phyloP scores from a whole-genome alignment of 2,329 filamentous ascomycete genomes.

The Nothophoma quercina region DNA sequence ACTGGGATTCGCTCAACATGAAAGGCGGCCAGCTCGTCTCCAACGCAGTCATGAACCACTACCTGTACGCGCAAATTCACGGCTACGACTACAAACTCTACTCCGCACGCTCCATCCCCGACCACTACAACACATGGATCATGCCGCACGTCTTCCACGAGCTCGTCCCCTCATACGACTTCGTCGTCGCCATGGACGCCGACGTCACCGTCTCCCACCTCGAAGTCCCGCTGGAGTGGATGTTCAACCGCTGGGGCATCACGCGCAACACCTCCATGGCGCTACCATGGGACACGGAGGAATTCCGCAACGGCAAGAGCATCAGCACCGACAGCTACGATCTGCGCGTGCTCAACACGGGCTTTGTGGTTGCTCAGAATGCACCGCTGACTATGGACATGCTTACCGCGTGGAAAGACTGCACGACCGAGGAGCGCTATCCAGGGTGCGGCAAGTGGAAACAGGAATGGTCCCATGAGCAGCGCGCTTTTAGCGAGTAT shows the following conservation, averaged over 20 bases:
- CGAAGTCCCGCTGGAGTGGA: conserved; percentile 57
- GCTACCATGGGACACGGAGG: conserved; percentile 33
- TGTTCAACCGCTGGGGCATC: conserved; percentile 58
- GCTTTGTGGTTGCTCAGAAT: conserved; percentile 51
- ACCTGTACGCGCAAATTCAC: conserved; percentile 32
- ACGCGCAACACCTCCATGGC: conserved; percentile 50
- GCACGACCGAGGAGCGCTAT: conserved; percentile 36
- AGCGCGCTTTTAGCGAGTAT: conserved; percentile 45
- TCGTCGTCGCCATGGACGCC: conserved; percentile 57
- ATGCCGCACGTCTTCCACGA: conserved; percentile 53
- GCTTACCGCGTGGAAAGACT: conserved; percentile 42
- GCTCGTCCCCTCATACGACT: conserved; percentile 51
- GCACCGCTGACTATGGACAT: conserved; percentile 34
- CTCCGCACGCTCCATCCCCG: conserved; percentile 46
- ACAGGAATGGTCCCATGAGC: conserved; percentile 41
- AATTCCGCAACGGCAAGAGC: conserved; percentile 45
- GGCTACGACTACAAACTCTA: conserved; percentile 57
- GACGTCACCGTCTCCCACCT: conserved; percentile 54
- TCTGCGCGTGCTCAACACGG: conserved; percentile 49
- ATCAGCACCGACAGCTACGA: conserved; percentile 44
- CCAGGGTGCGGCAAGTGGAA: conserved; percentile 40
- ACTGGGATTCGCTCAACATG: conserved; percentile 24
- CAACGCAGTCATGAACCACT: conserved; percentile 27
- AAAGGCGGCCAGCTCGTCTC: conserved; percentile 39
- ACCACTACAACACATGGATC: conserved; percentile 54